These are phyloP conservation scores for Quercus mongolica DNA, from an alignment of 306 rosid species.

Conservation along the genomic window DNA sequence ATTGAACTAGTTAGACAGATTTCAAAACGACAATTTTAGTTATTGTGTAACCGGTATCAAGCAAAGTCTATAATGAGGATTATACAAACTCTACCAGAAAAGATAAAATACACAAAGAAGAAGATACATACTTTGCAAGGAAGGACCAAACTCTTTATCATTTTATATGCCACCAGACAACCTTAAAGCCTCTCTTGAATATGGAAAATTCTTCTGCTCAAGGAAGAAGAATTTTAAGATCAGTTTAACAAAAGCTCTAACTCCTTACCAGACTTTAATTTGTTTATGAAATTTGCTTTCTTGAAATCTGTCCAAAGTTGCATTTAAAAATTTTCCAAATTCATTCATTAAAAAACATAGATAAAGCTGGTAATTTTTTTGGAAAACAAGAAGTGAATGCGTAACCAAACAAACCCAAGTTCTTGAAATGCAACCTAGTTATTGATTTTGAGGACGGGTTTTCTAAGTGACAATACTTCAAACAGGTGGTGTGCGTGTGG, in stretches of 20 bases:
- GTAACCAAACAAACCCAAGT: too few relatives aligned
- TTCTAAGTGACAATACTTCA: not conserved
- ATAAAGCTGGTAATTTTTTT: too few relatives aligned
- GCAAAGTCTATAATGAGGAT: not conserved
- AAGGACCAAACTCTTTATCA: conserved; percentile 35
- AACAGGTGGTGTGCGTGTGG: not conserved
- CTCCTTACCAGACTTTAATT: not conserved
- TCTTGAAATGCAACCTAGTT: too few relatives aligned
- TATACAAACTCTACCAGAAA: not conserved
- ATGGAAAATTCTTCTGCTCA: not conserved
- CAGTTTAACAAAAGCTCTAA: not conserved
- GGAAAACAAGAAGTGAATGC: too few relatives aligned
- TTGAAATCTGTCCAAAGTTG: too few relatives aligned
- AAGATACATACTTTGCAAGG: conserved; percentile 38
- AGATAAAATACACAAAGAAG: not conserved
- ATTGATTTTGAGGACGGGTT: not conserved
- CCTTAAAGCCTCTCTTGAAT: conserved; percentile 9
- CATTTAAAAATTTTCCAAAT: too few relatives aligned
- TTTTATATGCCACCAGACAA: not conserved
- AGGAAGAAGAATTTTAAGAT: not conserved
- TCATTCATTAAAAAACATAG: too few relatives aligned
- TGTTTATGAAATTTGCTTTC: not conserved
- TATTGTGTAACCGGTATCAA: not conserved
- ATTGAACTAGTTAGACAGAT: not conserved
- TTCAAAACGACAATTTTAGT: not conserved